Conservation (phyloP, 495 filamentous ascomycete genomes). For the Trichoderma virens region DNA sequence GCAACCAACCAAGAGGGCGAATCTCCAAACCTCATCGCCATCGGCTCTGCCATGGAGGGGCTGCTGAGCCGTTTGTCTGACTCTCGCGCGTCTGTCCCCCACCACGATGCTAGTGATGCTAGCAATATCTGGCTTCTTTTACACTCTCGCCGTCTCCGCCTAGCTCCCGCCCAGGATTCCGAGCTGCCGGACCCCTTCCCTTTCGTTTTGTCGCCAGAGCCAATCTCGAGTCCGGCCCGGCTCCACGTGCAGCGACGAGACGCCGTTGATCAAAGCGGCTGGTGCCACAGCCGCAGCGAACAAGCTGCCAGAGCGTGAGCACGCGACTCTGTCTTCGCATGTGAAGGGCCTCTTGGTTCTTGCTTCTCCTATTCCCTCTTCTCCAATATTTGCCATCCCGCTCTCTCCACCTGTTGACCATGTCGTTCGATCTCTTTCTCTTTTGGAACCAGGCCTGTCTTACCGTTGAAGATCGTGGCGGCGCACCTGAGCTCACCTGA, state of each 20-base stretch:
- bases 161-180: constrained; percentile 1
- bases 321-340: not conserved
- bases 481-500: not conserved
- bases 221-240: not conserved
- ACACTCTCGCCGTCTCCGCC: not conserved
- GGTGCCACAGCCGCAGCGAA: not conserved
- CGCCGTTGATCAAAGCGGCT: not conserved
- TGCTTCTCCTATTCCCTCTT: not conserved
- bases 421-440: not conserved
- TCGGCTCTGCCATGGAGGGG: not conserved
- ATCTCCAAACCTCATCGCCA: not conserved
- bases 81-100: not conserved
- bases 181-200: not conserved
- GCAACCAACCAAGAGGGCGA: not conserved
- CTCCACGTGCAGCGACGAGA: constrained; percentile 7
- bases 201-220: not conserved
- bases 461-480: not conserved
- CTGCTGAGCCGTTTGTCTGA: not conserved
- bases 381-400: too few relatives aligned
- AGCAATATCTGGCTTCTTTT: too few relatives aligned
- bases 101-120: not conserved
- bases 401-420: not conserved
- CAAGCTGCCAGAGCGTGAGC: not conserved
- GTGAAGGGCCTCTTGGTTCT: not conserved
- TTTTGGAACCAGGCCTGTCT: not conserved